Evolutionary conservation across 2,329 filamentous ascomycete genomes (phyloP).

Genomic region (Pyrenophora teres): DNA sequence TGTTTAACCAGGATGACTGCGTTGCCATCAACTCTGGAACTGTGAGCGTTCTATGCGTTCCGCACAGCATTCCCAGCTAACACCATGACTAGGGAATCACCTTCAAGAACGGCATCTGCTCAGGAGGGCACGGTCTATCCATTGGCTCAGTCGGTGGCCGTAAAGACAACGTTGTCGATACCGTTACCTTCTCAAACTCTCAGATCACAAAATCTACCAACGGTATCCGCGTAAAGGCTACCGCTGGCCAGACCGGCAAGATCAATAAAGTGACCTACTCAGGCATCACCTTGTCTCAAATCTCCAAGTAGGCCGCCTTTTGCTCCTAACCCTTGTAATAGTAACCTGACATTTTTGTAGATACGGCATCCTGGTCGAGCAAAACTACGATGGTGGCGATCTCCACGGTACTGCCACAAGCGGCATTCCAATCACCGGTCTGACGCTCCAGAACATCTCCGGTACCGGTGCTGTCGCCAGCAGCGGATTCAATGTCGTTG

Average conservation of each 20-base stretch:
- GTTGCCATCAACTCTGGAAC: slow-evolving; percentile 62
- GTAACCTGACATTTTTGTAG: background rate
- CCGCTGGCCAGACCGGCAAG: slow-evolving; percentile 55
- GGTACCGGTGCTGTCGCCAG: slow-evolving; percentile 35
- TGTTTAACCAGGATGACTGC: slow-evolving; percentile 65
- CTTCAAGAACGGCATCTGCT: slow-evolving; percentile 52
- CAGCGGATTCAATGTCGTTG: slow-evolving; percentile 56
- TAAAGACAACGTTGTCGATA: slow-evolving; percentile 58
- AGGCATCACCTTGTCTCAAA: slow-evolving; percentile 52
- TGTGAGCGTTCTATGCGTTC: slow-evolving; percentile 14
- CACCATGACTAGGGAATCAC: slow-evolving; percentile 28
- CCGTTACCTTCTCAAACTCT: slow-evolving; percentile 57
- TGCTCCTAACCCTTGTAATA: background rate
- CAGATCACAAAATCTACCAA: slow-evolving; percentile 58
- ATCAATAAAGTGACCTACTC: slow-evolving; percentile 55
- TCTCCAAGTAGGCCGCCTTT: slow-evolving; percentile 36
- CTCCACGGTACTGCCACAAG: slow-evolving; percentile 52
- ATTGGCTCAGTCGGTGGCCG: slow-evolving; percentile 64
- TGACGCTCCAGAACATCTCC: slow-evolving; percentile 49
- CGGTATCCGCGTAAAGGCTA: slow-evolving; percentile 63
- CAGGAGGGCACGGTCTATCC: slow-evolving; percentile 61
- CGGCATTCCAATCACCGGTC: slow-evolving; percentile 53
- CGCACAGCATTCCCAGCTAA: slow-evolving; percentile 6
- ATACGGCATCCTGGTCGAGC: slow-evolving; percentile 57
- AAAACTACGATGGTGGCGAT: slow-evolving; percentile 57